phyloP scores from a whole-genome alignment of 208 protist species.

The Vickermania ingenoplastis region DNA sequence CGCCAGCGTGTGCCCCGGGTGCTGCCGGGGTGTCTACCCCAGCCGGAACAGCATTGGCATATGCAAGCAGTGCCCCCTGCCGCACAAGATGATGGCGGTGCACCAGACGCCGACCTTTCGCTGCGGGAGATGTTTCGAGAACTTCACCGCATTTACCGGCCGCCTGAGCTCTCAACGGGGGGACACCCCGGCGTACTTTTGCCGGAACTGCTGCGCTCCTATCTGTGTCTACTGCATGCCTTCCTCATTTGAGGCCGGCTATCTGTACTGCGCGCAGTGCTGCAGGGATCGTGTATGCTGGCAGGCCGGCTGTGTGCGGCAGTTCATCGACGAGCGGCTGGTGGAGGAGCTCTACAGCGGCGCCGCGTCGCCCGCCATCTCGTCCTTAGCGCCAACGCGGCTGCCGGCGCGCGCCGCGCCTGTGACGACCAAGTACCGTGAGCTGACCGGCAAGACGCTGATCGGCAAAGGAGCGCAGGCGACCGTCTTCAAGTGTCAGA shows the following conservation, averaged over 20 bases:
- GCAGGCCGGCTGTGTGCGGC: not conserved
- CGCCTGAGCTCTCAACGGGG: not conserved
- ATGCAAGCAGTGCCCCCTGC: conserved; percentile 31
- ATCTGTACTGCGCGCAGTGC: conserved; percentile 57
- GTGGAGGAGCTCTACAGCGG: not conserved
- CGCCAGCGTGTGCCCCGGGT: conserved; percentile 25
- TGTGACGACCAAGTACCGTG: conserved; percentile 29
- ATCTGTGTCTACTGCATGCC: conserved; percentile 50
- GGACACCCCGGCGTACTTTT: conserved; percentile 15
- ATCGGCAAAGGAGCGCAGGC: conserved; percentile 76
- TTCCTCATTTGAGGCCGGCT: conserved; percentile 54
- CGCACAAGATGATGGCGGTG: not conserved
- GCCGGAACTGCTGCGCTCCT: conserved; percentile 38
- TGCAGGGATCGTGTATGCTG: conserved; percentile 31
- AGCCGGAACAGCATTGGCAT: conserved; percentile 32
- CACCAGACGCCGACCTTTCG: not conserved
- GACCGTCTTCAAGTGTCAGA: conserved; percentile 69
- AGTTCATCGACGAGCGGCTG: not conserved
- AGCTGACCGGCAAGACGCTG: conserved; percentile 24
- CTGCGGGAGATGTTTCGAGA: not conserved
- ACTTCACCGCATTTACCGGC: too few species aligned
- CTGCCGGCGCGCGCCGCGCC: not conserved
- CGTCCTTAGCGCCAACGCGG: not conserved
- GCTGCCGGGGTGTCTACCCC: conserved; percentile 12
- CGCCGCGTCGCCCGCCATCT: not conserved